Evolutionary conservation across 441 rosid species (phyloP).

Genomic region (California macrophylla): DNA sequence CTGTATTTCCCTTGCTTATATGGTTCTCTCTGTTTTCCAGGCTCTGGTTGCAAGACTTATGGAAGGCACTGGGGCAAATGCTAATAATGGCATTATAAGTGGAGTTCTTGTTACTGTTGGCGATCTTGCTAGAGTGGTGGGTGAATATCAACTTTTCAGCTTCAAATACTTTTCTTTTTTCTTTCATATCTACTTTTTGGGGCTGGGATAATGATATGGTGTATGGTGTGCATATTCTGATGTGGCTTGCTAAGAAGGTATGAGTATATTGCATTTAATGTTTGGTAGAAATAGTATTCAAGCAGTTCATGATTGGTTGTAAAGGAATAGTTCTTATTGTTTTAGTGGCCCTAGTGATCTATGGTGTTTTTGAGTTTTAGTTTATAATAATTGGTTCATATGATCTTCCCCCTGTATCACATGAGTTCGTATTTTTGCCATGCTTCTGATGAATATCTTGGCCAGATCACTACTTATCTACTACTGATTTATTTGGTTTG

Average conservation of each 20-base stretch:
- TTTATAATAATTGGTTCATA: neutral
- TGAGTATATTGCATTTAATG: neutral
- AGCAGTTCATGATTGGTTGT: neutral
- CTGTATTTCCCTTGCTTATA: constrained; percentile 10
- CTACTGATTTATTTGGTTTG: constrained; percentile 19
- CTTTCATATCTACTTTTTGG: constrained; percentile 3
- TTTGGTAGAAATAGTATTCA: neutral
- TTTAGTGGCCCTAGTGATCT: neutral
- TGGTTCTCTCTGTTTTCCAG: constrained; percentile 37
- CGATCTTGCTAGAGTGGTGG: constrained; percentile 99
- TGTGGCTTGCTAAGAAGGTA: neutral
- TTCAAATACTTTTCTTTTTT: neutral
- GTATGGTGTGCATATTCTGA: neutral
- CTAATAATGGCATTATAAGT: constrained; percentile 79
- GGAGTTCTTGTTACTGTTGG: constrained; percentile 99
- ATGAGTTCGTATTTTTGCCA: neutral
- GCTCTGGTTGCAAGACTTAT: constrained; percentile 94
- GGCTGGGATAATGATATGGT: neutral
- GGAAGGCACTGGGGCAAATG: constrained; percentile 83
- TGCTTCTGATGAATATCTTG: neutral
- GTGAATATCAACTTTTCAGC: constrained; percentile 24
- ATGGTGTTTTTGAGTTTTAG: neutral
- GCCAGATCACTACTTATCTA: neutral
- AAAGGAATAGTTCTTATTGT: neutral
- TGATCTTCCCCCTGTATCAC: neutral